Percentiles rank a stretch among this genome's conserved stretches.
phyloP scores from a whole-genome alignment of 495 filamentous ascomycete species.

The Astrothelium macrocarpum region DNA sequence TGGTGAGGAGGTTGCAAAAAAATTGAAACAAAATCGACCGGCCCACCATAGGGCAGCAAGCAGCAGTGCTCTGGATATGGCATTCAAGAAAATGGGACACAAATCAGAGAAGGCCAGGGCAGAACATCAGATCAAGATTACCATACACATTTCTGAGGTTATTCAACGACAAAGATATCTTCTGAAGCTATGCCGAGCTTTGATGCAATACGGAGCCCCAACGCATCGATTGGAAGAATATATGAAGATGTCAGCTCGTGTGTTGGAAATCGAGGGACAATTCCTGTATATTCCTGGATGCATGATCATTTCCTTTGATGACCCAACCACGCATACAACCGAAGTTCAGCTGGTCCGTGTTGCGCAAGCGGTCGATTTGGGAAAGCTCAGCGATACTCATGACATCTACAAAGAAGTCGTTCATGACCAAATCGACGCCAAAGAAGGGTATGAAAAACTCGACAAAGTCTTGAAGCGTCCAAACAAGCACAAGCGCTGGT shows the following conservation, averaged over 20 bases:
- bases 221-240: conserved; percentile 55
- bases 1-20: conserved; percentile 30
- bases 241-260: conserved; percentile 80
- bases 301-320: conserved; percentile 95
- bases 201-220: conserved; percentile 55
- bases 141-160: conserved; percentile 78
- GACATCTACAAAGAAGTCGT: conserved; percentile 89
- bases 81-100: conserved; percentile 33
- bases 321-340: conserved; percentile 78
- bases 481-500: conserved; percentile 57
- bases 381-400: conserved; percentile 74
- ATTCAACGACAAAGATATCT: conserved; percentile 76
- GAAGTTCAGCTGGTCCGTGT: conserved; percentile 82
- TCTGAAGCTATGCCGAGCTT: conserved; percentile 69
- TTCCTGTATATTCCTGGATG: conserved; percentile 89
- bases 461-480: conserved; percentile 54
- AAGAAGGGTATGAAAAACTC: conserved; percentile 66
- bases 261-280: conserved; percentile 82
- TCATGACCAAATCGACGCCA: conserved; percentile 75
- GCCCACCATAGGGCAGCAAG: conserved; percentile 30
- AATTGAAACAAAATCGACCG: conserved; percentile 22
- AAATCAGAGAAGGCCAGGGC: conserved; percentile 27
- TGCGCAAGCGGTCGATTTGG: conserved; percentile 70
- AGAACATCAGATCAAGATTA: conserved; percentile 69
- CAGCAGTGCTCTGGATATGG: conserved; percentile 33